These are phyloP conservation scores for Limonium bicolor DNA, from an alignment of 148 eudicot species.

Conservation along the genomic window DNA sequence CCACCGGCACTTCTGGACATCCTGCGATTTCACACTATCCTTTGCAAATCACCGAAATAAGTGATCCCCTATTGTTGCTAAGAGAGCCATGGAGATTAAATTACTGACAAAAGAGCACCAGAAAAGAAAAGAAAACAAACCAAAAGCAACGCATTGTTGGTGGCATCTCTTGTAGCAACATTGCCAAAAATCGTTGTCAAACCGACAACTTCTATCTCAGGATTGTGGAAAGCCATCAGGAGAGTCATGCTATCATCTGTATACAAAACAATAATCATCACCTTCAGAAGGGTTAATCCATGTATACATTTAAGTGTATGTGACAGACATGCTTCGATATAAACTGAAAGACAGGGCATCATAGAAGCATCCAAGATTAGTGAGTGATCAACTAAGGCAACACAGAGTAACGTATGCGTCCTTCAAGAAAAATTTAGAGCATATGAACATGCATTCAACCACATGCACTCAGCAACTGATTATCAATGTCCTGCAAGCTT, in stretches of 20 bases:
- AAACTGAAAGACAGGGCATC: no score
- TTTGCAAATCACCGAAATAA: conserved; percentile 34
- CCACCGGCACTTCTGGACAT: conserved; percentile 66
- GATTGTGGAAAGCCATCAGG: conserved; percentile 77
- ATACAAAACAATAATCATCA: background rate
- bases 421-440: background rate
- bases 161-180: conserved; percentile 58
- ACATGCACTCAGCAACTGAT: no score
- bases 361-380: background rate
- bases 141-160: conserved; percentile 65
- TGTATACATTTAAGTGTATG: background rate
- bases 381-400: background rate
- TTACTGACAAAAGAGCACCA: background rate
- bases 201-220: conserved; percentile 61
- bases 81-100: background rate
- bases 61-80: conserved; percentile 14
- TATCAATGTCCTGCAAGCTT: no score
- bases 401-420: background rate
- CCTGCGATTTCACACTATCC: conserved; percentile 99
- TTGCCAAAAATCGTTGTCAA: conserved; percentile 85
- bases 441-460: no score
- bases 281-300: background rate
- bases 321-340: background rate
- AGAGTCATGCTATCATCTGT: conserved; percentile 90
- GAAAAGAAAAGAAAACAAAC: conserved; percentile 24